Evolutionary conservation across 805 yeast species (phyloP), one percentile per base, ranked within the genome.

Genomic region (Middelhovenomyces tepae): DNA sequence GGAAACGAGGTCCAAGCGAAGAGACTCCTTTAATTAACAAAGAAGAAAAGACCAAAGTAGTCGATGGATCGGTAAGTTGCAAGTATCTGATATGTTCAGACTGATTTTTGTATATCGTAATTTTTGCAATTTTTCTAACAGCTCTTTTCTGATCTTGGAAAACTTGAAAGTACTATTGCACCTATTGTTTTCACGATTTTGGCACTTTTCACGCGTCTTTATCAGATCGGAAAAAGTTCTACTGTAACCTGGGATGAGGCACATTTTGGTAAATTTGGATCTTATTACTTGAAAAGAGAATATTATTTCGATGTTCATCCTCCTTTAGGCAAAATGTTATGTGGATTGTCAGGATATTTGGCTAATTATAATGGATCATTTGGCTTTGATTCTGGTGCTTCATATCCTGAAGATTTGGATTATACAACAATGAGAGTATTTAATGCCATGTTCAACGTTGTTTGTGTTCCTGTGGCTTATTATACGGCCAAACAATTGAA

Each of bases 271-370:
- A 91, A 89, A 56, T 89, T 89, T 56, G 97, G 96, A 20, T 78
- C 95, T 8, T 79, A 84, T 56, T 89, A 89, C 58, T 65, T 89
- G 42, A 77, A 72, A 47, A 91, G 84, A 46, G 94, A 84, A 50
- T 85, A 82, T 54, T 89, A 87, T 57, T 93, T 84, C 54, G 98
- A 89, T 59, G 95, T 89, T 21, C 98, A 89, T 59, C 98, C 98
- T 31, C 98, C 98, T 1, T 64, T 89, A 48, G 97, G 96, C 15
- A 89, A 89, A 59, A 78, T 89, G 80, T 67, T 91, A 39, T 83
- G 85, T 38, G 97, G 94, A 0, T 65, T 84, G 25, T 77, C 87
- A 27, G 96, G 94, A 28, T 84, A 74, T 55, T 54, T 86, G 39
- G 89, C 91, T 24, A 87, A 86, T 10, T 86, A 78, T 60, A 75